Percentiles rank a stretch among this genome's conserved stretches.
phyloP scores from a whole-genome alignment of 352 stramenopile genomes.

The Lagenidium giganteum region DNA sequence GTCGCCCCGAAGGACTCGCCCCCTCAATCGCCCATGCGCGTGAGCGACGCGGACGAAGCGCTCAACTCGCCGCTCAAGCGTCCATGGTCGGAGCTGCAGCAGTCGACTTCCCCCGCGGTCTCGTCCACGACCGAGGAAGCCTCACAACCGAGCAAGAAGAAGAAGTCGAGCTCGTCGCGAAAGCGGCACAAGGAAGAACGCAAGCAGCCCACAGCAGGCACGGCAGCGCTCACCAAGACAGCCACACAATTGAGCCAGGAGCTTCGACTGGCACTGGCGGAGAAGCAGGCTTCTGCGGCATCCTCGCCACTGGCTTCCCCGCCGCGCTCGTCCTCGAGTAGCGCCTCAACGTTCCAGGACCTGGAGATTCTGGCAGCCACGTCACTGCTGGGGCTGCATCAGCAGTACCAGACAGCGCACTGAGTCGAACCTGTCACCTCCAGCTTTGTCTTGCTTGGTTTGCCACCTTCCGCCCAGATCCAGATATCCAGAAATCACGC shows the following conservation, averaged over 20 bases:
- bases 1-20: constrained; percentile 29
- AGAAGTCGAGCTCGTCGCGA: constrained; percentile 24
- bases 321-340: neutral
- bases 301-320: constrained; percentile 3
- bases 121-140: constrained; percentile 7
- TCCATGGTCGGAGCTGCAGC: constrained; percentile 38
- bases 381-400: constrained; percentile 69
- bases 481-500: too few species aligned
- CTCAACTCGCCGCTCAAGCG: constrained; percentile 35
- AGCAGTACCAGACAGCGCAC: constrained; percentile 72
- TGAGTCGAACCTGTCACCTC: too few species aligned
- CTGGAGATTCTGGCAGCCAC: constrained; percentile 72
- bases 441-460: neutral
- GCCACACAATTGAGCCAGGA: constrained; percentile 30
- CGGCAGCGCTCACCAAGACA: constrained; percentile 11
- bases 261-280: constrained; percentile 22
- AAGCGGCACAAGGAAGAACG: constrained; percentile 36
- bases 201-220: constrained; percentile 4
- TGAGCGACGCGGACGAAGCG: constrained; percentile 8
- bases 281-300: constrained; percentile 1
- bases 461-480: neutral
- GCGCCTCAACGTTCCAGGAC: constrained; percentile 41
- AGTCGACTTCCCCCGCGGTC: constrained; percentile 17
- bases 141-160: constrained; percentile 30
- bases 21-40: constrained; percentile 23